Evolutionary conservation across 768 basidiomycete genomes (phyloP).

Genomic region (Boletus coccyginus): DNA sequence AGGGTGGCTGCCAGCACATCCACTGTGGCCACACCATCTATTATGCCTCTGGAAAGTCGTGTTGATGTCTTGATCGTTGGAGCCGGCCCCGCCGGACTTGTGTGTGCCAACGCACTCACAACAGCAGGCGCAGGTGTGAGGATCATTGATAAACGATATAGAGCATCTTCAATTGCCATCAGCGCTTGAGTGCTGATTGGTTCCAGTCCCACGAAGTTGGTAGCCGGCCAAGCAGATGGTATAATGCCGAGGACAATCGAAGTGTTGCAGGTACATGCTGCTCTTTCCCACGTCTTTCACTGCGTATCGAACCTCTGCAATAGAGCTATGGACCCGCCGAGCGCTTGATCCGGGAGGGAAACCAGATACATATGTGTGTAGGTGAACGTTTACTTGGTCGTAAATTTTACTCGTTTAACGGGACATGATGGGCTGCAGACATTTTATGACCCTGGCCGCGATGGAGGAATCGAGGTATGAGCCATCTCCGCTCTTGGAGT

Average conservation of each 20-base stretch:
- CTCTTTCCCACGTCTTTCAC: too few relatives aligned
- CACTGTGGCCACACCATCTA: not conserved
- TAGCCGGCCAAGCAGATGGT: conserved; percentile 53
- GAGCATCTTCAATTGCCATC: not conserved
- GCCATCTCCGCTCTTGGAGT: not conserved
- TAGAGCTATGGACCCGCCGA: conserved; percentile 79
- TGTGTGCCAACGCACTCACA: conserved; percentile 58
- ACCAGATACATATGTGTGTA: conserved; percentile 69
- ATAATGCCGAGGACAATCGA: conserved; percentile 55
- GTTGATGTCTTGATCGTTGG: conserved; percentile 50
- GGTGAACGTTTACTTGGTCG: conserved; percentile 17
- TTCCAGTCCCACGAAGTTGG: conserved; percentile 39
- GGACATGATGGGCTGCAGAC: conserved; percentile 40
- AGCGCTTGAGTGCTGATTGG: not conserved
- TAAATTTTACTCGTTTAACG: not conserved
- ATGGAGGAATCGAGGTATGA: conserved; percentile 61
- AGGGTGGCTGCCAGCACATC: too few relatives aligned
- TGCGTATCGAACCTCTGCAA: not conserved
- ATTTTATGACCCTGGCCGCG: conserved; percentile 65
- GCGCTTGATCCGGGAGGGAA: conserved; percentile 57
- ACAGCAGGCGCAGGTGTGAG: conserved; percentile 42
- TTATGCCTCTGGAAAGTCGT: conserved; percentile 25
- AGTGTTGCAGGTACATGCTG: conserved; percentile 42
- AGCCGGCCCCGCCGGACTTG: conserved; percentile 56
- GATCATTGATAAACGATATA: conserved; percentile 47